A percentile compares a stretch with the other conserved stretches of the same genome.
Evolutionary conservation across 129 eudicot species (phyloP).

Genomic region (Saussurea involucrata): DNA sequence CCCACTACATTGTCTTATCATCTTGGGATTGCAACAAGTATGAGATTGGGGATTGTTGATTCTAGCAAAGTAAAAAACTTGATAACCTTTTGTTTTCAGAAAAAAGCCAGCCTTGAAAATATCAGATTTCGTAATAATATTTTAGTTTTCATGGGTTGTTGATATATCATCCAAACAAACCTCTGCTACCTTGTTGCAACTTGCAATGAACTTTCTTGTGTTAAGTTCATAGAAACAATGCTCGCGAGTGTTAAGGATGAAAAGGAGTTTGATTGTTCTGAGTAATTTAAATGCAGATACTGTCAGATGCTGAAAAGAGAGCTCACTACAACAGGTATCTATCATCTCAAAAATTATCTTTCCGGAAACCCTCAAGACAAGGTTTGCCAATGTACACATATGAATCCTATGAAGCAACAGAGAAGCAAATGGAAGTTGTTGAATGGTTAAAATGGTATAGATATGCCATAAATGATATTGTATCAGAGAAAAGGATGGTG

Average conservation of each 20-base stretch:
- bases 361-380: conserved; percentile 37
- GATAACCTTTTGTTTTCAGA: background rate
- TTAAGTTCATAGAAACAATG: background rate
- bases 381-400: conserved; percentile 48
- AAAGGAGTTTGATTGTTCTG: conserved; percentile 15
- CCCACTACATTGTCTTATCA: background rate
- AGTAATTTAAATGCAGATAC: conserved; percentile 52
- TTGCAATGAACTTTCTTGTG: background rate
- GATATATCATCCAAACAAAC: background rate
- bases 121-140: background rate
- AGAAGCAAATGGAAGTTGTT: conserved; percentile 79
- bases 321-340: conserved; percentile 72
- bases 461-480: conserved; percentile 62
- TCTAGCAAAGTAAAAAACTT: background rate
- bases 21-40: background rate
- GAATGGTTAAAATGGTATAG: conserved; percentile 97
- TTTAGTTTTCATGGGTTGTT: background rate
- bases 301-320: conserved; percentile 77
- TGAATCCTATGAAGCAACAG: conserved; percentile 40
- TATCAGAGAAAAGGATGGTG: conserved; percentile 55
- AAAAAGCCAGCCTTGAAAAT: background rate
- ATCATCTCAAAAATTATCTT: conserved; percentile 40
- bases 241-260: background rate
- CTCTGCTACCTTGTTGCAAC: background rate
- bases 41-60: background rate